Conservation (phyloP, 2,329 filamentous ascomycete species). For the Helotiales sp. region DNA sequence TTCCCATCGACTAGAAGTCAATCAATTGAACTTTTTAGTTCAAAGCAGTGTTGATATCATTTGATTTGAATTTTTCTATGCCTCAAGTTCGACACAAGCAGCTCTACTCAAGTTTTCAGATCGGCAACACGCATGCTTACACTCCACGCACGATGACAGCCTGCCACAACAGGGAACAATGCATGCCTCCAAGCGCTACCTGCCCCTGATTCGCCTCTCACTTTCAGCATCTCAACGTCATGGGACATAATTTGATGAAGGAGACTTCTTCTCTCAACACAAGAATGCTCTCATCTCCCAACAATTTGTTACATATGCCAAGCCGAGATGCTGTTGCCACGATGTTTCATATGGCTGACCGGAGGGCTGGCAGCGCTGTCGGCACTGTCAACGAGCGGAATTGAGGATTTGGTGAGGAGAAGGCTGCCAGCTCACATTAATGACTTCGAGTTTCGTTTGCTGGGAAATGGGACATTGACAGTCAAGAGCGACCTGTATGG, state of each 20-base stretch:
- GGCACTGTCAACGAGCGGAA: constrained; percentile 27
- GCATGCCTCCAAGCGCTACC: not conserved
- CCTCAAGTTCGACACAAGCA: too few species aligned
- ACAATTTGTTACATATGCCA: not conserved
- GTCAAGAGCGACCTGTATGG: constrained; percentile 29
- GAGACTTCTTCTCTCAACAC: not conserved
- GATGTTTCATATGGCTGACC: not conserved
- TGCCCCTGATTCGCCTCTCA: not conserved
- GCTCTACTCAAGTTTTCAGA: too few species aligned
- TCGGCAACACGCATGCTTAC: too few species aligned
- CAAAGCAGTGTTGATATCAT: too few species aligned
- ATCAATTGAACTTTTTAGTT: too few species aligned
- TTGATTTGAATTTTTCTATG: too few species aligned
- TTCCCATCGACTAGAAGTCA: too few species aligned
- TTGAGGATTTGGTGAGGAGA: constrained; percentile 28
- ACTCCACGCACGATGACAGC: not conserved
- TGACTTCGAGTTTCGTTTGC: constrained; percentile 29
- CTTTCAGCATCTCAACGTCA: not conserved
- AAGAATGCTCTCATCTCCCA: not conserved
- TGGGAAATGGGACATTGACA: constrained; percentile 15
- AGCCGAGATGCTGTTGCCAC: not conserved
- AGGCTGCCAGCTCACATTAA: constrained; percentile 32
- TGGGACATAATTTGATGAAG: not conserved
- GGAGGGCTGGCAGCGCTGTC: not conserved
- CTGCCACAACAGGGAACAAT: not conserved